These are phyloP conservation scores for Talaromyces sp. DNA, from an alignment of 2,329 filamentous ascomycete genomes.

Conservation along the genomic window DNA sequence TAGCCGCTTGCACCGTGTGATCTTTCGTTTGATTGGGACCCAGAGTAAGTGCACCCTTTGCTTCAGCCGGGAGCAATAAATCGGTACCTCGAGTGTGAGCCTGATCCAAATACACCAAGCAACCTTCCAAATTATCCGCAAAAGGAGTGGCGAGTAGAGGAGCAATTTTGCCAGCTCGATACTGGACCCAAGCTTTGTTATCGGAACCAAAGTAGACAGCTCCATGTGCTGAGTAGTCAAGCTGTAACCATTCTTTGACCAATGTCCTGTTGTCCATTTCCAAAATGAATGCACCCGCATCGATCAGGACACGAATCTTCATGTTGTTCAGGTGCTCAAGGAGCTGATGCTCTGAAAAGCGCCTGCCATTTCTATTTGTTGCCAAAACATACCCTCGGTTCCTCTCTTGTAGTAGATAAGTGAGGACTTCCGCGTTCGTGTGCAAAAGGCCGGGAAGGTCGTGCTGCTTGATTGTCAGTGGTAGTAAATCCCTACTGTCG, in stretches of 20 bases:
- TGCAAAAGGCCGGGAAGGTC: slow-evolving; percentile 56
- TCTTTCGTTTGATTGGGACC: slow-evolving; percentile 59
- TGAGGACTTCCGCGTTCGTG: slow-evolving; percentile 63
- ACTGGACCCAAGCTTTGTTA: slow-evolving; percentile 47
- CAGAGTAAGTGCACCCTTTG: slow-evolving; percentile 55
- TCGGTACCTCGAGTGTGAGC: slow-evolving; percentile 61
- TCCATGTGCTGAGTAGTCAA: slow-evolving; percentile 45
- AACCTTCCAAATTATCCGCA: slow-evolving; percentile 50
- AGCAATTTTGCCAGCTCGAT: slow-evolving; percentile 34
- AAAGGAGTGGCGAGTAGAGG: slow-evolving; percentile 54
- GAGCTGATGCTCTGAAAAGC: slow-evolving; percentile 47
- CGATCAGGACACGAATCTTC: slow-evolving; percentile 56
- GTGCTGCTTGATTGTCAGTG: slow-evolving; percentile 58
- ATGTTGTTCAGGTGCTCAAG: slow-evolving; percentile 37
- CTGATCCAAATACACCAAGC: slow-evolving; percentile 59
- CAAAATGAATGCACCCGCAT: slow-evolving; percentile 62
- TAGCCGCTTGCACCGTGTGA: slow-evolving; percentile 62
- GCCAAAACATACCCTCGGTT: slow-evolving; percentile 50
- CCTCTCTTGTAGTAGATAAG: slow-evolving; percentile 52
- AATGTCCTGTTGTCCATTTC: slow-evolving; percentile 57
- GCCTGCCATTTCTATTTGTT: slow-evolving; percentile 27
- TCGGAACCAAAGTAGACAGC: slow-evolving; percentile 54
- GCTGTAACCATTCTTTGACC: slow-evolving; percentile 50
- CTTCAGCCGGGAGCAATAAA: slow-evolving; percentile 50
- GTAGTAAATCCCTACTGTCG: slow-evolving; percentile 59